Evolutionary conservation across 352 stramenopile genomes (phyloP).

Genomic region (Phytophthora aleatoria): DNA sequence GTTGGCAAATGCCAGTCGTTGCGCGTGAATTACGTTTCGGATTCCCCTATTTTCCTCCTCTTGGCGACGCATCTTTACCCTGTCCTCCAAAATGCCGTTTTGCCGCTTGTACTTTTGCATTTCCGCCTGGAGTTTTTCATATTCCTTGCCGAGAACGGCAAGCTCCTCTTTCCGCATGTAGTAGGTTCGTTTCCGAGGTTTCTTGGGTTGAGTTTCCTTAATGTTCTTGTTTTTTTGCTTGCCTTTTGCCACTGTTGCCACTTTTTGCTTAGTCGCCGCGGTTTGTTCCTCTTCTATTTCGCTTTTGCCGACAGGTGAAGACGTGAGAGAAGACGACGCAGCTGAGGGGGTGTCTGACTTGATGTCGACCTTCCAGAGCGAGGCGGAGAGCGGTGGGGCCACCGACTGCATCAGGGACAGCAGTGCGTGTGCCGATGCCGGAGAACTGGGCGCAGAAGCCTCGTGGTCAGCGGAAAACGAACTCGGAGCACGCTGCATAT

Average conservation of each 20-base stretch:
- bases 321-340: constrained; percentile 15
- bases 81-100: constrained; percentile 29
- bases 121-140: constrained; percentile 27
- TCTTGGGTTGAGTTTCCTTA: constrained; percentile 25
- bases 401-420: constrained; percentile 38
- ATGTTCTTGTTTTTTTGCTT: constrained; percentile 9
- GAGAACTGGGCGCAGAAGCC: constrained; percentile 26
- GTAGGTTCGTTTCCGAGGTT: constrained; percentile 46
- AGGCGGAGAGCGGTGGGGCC: constrained; percentile 13
- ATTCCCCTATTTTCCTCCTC: constrained; percentile 36
- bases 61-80: constrained; percentile 20
- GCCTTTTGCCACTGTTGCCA: background rate
- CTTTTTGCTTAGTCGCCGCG: background rate
- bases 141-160: constrained; percentile 26
- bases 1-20: constrained; percentile 45
- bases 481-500: constrained; percentile 9
- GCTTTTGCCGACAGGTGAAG: constrained; percentile 12
- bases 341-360: background rate
- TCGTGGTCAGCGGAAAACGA: constrained; percentile 11
- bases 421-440: constrained; percentile 27
- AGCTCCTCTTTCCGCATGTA: constrained; percentile 58
- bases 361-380: constrained; percentile 10
- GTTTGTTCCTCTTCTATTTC: constrained; percentile 12
- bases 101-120: constrained; percentile 30
- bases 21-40: constrained; percentile 35